phyloP scores from a whole-genome alignment of 768 basidiomycete genomes.

The Trametes gibbosa region DNA sequence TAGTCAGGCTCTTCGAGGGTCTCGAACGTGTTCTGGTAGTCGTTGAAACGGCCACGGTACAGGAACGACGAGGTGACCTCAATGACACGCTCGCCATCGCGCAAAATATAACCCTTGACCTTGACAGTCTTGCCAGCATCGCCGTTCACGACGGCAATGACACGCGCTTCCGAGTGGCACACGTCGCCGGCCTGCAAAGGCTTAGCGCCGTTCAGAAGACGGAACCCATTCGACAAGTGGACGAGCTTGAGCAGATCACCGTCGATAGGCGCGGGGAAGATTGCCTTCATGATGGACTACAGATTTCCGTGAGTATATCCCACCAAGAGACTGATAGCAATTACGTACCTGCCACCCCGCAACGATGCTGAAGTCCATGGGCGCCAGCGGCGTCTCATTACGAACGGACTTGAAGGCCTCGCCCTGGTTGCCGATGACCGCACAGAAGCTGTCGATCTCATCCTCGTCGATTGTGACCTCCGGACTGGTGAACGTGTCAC shows the following conservation, averaged over 20 bases:
- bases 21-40: conserved; percentile 97
- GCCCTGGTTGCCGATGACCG: conserved; percentile 89
- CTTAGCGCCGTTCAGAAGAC: conserved; percentile 72
- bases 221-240: conserved; percentile 97
- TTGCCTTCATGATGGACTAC: conserved; percentile 98
- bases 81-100: conserved; percentile 77
- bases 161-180: conserved; percentile 86
- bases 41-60: conserved; percentile 91
- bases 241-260: conserved; percentile 95
- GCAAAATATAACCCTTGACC: conserved; percentile 81
- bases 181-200: conserved; percentile 83
- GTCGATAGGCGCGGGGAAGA: conserved; percentile 90
- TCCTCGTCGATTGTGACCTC: conserved; percentile 76
- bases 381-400: conserved; percentile 71
- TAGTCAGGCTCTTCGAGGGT: conserved; percentile 88
- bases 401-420: conserved; percentile 85
- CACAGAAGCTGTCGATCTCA: conserved; percentile 86
- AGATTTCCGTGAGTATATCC: conserved; percentile 1
- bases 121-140: conserved; percentile 92
- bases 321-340: background rate
- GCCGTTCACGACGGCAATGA: conserved; percentile 85
- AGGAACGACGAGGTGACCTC: conserved; percentile 95
- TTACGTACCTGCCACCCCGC: conserved; percentile 91
- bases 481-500: conserved; percentile 82
- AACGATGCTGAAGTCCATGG: conserved; percentile 99